Base-by-base conservation (phyloP, 768 basidiomycete genomes). In the Saitozyma sp. region DNA sequence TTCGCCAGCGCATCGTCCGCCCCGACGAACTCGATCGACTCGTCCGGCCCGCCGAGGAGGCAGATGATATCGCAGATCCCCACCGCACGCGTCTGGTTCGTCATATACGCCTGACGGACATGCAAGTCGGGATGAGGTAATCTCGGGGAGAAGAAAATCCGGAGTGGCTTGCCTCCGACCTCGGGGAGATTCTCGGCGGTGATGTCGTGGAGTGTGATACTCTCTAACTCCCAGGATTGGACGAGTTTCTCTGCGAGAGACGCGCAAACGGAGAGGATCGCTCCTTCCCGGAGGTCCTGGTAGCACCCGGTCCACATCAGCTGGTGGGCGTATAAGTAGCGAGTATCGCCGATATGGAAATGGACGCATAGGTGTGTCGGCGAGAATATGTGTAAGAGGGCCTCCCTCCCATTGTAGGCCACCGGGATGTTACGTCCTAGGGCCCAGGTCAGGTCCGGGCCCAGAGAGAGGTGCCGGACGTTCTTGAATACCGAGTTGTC, bases 131-230 rank as follows among this genome's bases (percentile, higher is more conserved):
- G 11, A 13, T 19, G 17, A 13, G 49, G 58, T 17, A 54, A 58
- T 9, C 8, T 11, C 3, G 45, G 43, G 17, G 49, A 53, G 55
- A 54, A 65, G 55, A 61, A 61, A 9, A 61, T 49, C 10, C 46
- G 45, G 8, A 48, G 45, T n/a, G 19, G 29, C 8, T 8, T 7
- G n/a, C 49, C 54, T 14, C 45, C 29, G 8, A 59, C 45, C 4
- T 54, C 51, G 4, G 64, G 64, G 14, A 65, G 41, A 51, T 57
- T 58, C 56, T 65, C 59, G 8, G 50, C 59, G 2, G 64, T 65
- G 17, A 65, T 40, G 10, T 55, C 42, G 41, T 65, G 64, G 9
- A 61, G 55, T 10, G 59, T 65, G 11, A 65, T 54, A 9, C n/a
- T 51, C 20, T 56, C 41, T 41, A 56, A 49, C 1, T 14, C 54